phyloP scores from a whole-genome alignment of 805 yeast genomes.

The Candida oleophila region DNA sequence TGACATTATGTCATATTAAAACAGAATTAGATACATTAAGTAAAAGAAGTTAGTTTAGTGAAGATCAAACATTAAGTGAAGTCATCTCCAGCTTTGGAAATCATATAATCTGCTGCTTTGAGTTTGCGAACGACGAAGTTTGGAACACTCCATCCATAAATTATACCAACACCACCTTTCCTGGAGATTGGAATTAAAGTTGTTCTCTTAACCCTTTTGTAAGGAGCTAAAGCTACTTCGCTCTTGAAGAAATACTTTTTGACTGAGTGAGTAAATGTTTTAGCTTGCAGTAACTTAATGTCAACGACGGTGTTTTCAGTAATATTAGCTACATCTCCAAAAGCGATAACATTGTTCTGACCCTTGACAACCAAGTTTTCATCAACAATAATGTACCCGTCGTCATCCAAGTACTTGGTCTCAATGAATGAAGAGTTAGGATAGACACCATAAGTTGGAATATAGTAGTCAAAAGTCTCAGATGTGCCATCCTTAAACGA shows the following conservation, averaged over 20 bases:
- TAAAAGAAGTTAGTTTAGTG: no score
- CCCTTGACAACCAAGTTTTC: conserved; percentile 22
- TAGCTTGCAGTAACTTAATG: conserved; percentile 20
- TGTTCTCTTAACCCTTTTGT: conserved; percentile 11
- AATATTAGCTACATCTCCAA: conserved; percentile 34
- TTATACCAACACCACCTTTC: conserved; percentile 34
- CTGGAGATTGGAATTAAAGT: conserved; percentile 32
- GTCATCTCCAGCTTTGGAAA: conserved; percentile 19
- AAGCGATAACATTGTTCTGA: conserved; percentile 26
- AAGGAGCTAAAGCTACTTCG: conserved; percentile 11
- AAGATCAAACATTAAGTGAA: neutral
- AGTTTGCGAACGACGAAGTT: conserved; percentile 23
- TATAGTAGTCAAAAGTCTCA: conserved; percentile 26
- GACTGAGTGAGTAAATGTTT: conserved; percentile 13
- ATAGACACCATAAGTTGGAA: conserved; percentile 21
- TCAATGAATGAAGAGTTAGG: conserved; percentile 37
- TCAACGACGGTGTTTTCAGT: conserved; percentile 24
- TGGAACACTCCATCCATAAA: conserved; percentile 28
- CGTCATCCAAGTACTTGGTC: conserved; percentile 16
- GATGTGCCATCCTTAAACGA: conserved; percentile 16
- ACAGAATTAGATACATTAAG: no score
- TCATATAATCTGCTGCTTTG: conserved; percentile 28
- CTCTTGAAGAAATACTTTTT: conserved; percentile 13
- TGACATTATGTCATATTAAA: no score
- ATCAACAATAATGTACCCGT: conserved; percentile 30